These are phyloP conservation scores for Pythium monospermum DNA, from an alignment of 352 stramenopile genomes.

Conservation along the genomic window DNA sequence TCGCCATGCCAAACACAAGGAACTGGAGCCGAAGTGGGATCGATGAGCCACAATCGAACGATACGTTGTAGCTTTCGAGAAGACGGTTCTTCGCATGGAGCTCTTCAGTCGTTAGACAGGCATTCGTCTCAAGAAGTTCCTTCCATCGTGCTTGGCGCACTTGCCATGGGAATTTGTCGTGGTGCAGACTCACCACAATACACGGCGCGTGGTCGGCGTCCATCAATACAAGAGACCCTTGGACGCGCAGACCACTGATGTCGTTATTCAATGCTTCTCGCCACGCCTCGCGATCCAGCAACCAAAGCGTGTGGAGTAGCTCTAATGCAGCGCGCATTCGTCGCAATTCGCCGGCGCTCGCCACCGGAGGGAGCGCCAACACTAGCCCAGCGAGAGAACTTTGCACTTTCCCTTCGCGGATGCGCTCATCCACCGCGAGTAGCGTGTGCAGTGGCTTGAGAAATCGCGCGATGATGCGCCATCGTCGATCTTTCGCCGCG, in stretches of 20 bases:
- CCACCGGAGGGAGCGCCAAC: constrained; percentile 8
- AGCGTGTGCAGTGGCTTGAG: background rate
- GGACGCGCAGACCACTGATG: background rate
- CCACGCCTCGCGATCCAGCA: constrained; percentile 7
- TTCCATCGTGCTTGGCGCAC: constrained; percentile 4
- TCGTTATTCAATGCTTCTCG: background rate
- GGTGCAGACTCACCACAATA: constrained; percentile 11
- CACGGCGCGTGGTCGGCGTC: background rate
- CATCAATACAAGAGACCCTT: background rate
- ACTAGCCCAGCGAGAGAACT: constrained; percentile 5
- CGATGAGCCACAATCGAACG: background rate
- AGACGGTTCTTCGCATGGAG: background rate
- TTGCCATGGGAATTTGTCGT: constrained; percentile 17
- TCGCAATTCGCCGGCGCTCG: constrained; percentile 5
- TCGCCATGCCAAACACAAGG: constrained; percentile 15
- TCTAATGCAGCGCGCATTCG: constrained; percentile 2
- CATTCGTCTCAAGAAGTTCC: background rate
- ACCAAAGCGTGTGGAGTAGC: constrained; percentile 13
- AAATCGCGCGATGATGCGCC: constrained; percentile 2
- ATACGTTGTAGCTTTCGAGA: constrained; percentile 2
- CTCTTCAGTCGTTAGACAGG: background rate
- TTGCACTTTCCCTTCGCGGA: constrained; percentile 5
- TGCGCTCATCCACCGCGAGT: background rate
- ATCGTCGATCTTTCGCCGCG: too few species aligned
- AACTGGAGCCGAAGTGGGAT: constrained; percentile 15